A percentile compares a stretch with the other conserved stretches of the same genome.
Conservation (phyloP, 805 yeast species). For the Candida succiphila region DNA sequence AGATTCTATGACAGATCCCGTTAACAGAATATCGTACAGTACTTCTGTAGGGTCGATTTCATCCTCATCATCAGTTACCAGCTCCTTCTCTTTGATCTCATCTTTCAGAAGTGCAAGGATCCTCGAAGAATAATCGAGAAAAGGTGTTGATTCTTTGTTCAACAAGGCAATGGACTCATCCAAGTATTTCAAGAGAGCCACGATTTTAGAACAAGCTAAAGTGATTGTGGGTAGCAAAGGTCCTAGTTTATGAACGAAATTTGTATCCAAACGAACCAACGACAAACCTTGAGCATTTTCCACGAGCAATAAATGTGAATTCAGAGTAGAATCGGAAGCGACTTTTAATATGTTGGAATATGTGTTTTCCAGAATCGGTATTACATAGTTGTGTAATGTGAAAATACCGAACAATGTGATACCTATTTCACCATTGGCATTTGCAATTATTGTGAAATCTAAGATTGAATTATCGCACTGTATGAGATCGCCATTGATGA, state of each 20-base stretch:
- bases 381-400: slow-evolving; percentile 16
- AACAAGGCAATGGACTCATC: slow-evolving; percentile 21
- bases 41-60: slow-evolving; percentile 25
- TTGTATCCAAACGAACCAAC: slow-evolving; percentile 13
- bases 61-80: slow-evolving; percentile 4
- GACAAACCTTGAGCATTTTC: slow-evolving; percentile 11
- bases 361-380: slow-evolving; percentile 7
- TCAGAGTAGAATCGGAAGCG: slow-evolving; percentile 11
- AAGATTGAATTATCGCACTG: slow-evolving; percentile 13
- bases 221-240: slow-evolving; percentile 21
- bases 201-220: slow-evolving; percentile 24
- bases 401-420: slow-evolving; percentile 24
- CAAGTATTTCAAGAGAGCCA: slow-evolving; percentile 23
- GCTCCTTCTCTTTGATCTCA: slow-evolving; percentile 18
- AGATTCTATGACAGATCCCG: slow-evolving; percentile 41
- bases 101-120: slow-evolving; percentile 25
- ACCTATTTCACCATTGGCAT: slow-evolving; percentile 13
- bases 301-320: slow-evolving; percentile 15
- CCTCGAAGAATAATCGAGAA: slow-evolving; percentile 26
- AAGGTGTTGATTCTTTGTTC: slow-evolving; percentile 23
- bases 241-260: slow-evolving; percentile 20
- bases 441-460: slow-evolving; percentile 20
- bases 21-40: slow-evolving; percentile 37
- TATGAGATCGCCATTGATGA: slow-evolving; percentile 13
- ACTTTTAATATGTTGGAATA: slow-evolving; percentile 9